Conservation (phyloP, 225 moss, liverwort and hornwort species). For the Marchantia polymorpha region DNA sequence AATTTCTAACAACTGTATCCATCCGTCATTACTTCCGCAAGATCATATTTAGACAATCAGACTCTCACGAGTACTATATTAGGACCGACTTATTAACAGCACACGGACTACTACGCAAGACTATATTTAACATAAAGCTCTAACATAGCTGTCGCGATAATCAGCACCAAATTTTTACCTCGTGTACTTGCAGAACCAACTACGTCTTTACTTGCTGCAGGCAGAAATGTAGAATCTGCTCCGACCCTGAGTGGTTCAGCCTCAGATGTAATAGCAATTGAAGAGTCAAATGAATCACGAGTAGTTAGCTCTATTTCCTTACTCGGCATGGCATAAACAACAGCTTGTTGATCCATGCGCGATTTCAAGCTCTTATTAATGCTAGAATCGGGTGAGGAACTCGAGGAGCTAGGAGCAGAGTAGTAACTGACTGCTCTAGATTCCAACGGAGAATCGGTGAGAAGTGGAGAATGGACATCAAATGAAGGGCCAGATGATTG, state of each 20-base stretch:
- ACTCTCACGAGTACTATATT: too few relatives aligned
- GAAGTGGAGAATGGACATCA: constrained; percentile 46
- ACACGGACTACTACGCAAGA: too few relatives aligned
- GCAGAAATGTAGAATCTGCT: constrained; percentile 15
- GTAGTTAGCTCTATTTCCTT: constrained; percentile 31
- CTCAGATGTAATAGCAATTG: constrained; percentile 25
- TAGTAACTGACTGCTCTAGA: constrained; percentile 30
- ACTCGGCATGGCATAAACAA: constrained; percentile 8
- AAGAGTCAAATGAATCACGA: constrained; percentile 6
- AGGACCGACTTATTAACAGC: too few relatives aligned
- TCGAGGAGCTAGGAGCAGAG: constrained; percentile 29
- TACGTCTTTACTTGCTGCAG: constrained; percentile 20
- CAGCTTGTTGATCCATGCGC: constrained; percentile 15
- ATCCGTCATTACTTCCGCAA: too few relatives aligned
- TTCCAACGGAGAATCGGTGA: constrained; percentile 14
- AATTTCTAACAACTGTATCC: background rate
- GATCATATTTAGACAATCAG: too few relatives aligned
- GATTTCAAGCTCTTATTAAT: constrained; percentile 7
- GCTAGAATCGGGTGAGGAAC: background rate
- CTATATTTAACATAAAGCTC: too few relatives aligned
- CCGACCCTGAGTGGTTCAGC: constrained; percentile 29
- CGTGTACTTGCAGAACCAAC: constrained; percentile 27
- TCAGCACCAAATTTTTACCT: constrained; percentile 16
- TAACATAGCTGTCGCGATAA: background rate
- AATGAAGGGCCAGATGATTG: constrained; percentile 12